These are phyloP conservation scores for Tetrahymena elliotti DNA, from an alignment of 73 alveolate species.

Conservation along the genomic window DNA sequence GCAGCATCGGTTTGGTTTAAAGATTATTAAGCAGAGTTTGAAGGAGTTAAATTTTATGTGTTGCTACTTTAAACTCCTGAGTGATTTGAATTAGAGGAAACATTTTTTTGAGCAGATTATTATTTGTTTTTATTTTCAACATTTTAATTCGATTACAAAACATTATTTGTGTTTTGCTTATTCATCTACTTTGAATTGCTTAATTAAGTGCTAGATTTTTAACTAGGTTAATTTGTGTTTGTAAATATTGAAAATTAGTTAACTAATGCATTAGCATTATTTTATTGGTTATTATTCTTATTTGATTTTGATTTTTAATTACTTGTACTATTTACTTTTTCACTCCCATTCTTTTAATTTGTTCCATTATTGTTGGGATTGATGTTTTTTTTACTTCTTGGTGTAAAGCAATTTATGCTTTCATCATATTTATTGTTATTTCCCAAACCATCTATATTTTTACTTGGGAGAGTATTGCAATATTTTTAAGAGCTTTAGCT, in stretches of 20 bases:
- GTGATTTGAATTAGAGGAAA: not conserved
- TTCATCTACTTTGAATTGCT: not conserved
- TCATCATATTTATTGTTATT: not conserved
- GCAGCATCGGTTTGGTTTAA: not conserved
- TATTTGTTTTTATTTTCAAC: not conserved
- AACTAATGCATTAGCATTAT: not conserved
- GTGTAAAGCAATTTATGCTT: not conserved
- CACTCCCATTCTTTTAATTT: not conserved
- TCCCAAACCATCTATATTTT: not conserved
- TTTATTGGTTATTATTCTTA: not conserved
- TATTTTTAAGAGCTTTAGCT: not conserved
- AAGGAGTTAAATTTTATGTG: not conserved
- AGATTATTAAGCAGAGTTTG: not conserved
- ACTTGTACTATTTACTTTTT: not conserved
- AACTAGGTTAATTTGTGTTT: no score
- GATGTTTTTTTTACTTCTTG: not conserved
- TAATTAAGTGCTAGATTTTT: no score
- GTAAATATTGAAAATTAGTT: not conserved
- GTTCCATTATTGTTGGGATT: not conserved
- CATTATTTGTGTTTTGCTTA: not conserved
- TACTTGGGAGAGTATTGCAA: not conserved
- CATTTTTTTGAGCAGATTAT: not conserved
- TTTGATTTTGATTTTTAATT: not conserved
- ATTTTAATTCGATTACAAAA: not conserved
- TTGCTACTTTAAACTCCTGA: not conserved